Conservation (phyloP, 306 rosid species). For the Vigna mungo region DNA sequence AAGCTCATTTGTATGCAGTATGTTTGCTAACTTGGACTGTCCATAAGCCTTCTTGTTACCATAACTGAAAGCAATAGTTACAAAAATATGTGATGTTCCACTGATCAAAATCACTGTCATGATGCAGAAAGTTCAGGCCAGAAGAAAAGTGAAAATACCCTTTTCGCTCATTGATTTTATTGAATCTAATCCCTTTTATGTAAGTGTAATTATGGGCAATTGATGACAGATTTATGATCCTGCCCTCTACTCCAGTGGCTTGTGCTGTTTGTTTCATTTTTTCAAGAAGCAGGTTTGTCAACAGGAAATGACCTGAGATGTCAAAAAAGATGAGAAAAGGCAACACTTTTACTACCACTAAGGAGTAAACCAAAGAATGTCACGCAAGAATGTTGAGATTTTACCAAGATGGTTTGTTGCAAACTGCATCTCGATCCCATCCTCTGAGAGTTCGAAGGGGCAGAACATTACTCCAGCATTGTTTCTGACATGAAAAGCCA, state of each 20-base stretch:
- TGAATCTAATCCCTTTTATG: slow-evolving; percentile 64
- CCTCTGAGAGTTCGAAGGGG: slow-evolving; percentile 78
- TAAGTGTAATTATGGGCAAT: slow-evolving; percentile 80
- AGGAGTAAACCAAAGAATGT: slow-evolving; percentile 9
- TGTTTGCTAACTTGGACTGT: slow-evolving; percentile 90
- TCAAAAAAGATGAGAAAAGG: background rate
- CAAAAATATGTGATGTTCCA: background rate
- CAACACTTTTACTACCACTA: background rate
- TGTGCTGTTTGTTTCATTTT: slow-evolving; percentile 85
- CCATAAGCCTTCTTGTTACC: slow-evolving; percentile 83
- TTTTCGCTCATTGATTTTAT: slow-evolving; percentile 61
- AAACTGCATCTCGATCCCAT: slow-evolving; percentile 87
- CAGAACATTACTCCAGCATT: slow-evolving; percentile 98
- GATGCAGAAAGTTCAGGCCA: slow-evolving; percentile 16
- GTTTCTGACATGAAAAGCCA: slow-evolving; percentile 64
- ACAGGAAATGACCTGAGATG: slow-evolving; percentile 75
- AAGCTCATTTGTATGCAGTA: slow-evolving; percentile 84
- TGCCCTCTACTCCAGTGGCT: slow-evolving; percentile 77
- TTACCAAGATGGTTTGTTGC: slow-evolving; percentile 92
- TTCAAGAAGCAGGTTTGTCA: slow-evolving; percentile 76
- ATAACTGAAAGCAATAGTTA: slow-evolving; percentile 56
- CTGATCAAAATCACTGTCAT: background rate
- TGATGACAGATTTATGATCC: slow-evolving; percentile 89
- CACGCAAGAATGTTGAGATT: background rate
- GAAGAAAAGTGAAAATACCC: slow-evolving; percentile 54